phyloP scores from a whole-genome alignment of 1,139 yeast genomes.

The Kodamaea suecica region DNA sequence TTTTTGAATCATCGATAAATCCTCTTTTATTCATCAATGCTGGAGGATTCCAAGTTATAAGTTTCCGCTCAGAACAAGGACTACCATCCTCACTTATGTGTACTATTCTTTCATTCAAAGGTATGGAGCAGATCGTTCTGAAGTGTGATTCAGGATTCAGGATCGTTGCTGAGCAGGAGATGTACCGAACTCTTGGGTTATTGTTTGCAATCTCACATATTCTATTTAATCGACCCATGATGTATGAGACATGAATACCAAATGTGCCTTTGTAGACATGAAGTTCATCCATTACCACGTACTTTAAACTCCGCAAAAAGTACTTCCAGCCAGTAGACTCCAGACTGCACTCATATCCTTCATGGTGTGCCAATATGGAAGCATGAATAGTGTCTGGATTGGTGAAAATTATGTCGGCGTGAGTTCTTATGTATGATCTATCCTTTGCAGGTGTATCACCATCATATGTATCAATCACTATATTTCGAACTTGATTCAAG shows the following conservation, averaged over 20 bases:
- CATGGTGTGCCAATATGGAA: slow-evolving; percentile 72
- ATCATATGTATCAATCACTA: slow-evolving; percentile 76
- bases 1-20: neutral
- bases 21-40: slow-evolving; percentile 62
- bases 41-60: slow-evolving; percentile 81
- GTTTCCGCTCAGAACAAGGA: slow-evolving; percentile 72
- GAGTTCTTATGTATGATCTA: slow-evolving; percentile 51
- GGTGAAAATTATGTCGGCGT: slow-evolving; percentile 80
- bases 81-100: slow-evolving; percentile 80
- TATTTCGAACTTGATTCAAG: slow-evolving; percentile 26
- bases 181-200: slow-evolving; percentile 46
- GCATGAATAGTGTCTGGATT: slow-evolving; percentile 94
- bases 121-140: slow-evolving; percentile 66
- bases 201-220: slow-evolving; percentile 37
- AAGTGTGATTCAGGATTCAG: slow-evolving; percentile 70
- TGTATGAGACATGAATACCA: slow-evolving; percentile 87
- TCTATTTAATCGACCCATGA: slow-evolving; percentile 73
- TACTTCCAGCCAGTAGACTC: slow-evolving; percentile 54
- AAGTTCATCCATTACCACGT: slow-evolving; percentile 83
- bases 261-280: slow-evolving; percentile 88
- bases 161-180: slow-evolving; percentile 93
- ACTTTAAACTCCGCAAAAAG: slow-evolving; percentile 61
- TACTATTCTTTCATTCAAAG: slow-evolving; percentile 36
- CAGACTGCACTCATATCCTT: slow-evolving; percentile 20
- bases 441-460: slow-evolving; percentile 76